Evolutionary conservation across 129 eudicot genomes (phyloP).

Genomic region (Tanacetum coccineum): DNA sequence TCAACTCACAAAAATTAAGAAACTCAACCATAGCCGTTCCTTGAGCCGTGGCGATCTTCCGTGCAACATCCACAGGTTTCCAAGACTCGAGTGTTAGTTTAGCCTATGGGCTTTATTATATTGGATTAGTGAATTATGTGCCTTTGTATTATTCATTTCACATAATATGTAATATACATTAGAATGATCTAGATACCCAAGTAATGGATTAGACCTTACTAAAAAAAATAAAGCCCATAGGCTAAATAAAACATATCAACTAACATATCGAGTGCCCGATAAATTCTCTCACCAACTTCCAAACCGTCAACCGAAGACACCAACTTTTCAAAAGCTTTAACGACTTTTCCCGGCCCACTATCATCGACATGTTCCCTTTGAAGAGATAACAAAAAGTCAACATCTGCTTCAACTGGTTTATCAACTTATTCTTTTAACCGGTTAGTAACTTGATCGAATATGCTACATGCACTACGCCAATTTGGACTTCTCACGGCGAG

Average conservation of each 20-base stretch:
- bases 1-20: conserved; percentile 53
- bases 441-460: conserved; percentile 45
- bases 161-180: too few species aligned
- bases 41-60: conserved; percentile 53
- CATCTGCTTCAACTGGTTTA: conserved; percentile 34
- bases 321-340: conserved; percentile 37
- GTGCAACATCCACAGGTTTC: conserved; percentile 55
- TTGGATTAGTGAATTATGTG: too few species aligned
- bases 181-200: too few species aligned
- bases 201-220: too few species aligned
- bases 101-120: too few species aligned
- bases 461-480: too few species aligned
- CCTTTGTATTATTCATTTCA: too few species aligned
- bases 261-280: too few species aligned
- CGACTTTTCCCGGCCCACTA: conserved; percentile 64
- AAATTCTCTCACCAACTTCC: conserved; percentile 65
- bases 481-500: too few species aligned
- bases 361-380: conserved; percentile 17
- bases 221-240: too few species aligned
- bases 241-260: too few species aligned
- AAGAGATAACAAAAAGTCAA: conserved; percentile 44
- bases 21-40: conserved; percentile 36
- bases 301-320: conserved; percentile 32
- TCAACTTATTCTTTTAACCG: conserved; percentile 64
- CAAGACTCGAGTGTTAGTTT: conserved; percentile 63